Conservation (phyloP, 306 rosid species). For the Fragaria vesca region DNA sequence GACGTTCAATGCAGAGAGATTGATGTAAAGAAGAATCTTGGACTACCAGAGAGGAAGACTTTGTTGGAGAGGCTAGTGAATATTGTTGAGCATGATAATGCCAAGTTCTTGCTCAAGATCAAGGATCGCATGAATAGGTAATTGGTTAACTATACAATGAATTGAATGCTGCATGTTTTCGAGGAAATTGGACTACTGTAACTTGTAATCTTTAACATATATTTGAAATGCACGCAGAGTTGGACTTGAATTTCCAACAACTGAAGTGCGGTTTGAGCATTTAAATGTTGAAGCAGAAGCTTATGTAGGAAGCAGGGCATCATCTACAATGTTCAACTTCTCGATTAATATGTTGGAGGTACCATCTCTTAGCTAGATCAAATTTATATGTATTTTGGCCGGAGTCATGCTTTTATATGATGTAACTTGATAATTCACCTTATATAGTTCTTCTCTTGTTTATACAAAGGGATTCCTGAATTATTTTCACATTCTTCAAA, state of each 20-base stretch:
- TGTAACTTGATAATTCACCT: not conserved
- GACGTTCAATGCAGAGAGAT: not conserved
- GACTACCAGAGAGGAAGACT: not conserved
- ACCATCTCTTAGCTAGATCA: conserved; percentile 1
- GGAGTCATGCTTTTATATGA: not conserved
- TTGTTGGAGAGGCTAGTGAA: not conserved
- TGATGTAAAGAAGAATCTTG: not conserved
- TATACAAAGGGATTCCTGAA: conserved; percentile 51
- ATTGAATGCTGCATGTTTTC: too few relatives aligned
- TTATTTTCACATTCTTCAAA: conserved; percentile 58
- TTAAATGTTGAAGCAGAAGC: conserved; percentile 57
- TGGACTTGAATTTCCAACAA: conserved; percentile 39
- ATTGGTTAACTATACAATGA: too few relatives aligned
- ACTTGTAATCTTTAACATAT: too few relatives aligned
- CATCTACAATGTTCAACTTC: conserved; percentile 61
- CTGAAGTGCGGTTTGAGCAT: conserved; percentile 67
- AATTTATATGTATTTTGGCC: not conserved
- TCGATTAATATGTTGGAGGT: conserved; percentile 58
- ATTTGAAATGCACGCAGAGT: not conserved
- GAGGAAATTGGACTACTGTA: not conserved
- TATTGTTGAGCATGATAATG: not conserved
- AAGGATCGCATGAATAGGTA: not conserved
- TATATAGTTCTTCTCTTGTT: conserved; percentile 5
- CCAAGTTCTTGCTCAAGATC: not conserved
- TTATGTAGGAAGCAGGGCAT: conserved; percentile 58